Evolutionary conservation across 1,139 yeast species (phyloP).

Genomic region (Debaryomyces subglobosus): DNA sequence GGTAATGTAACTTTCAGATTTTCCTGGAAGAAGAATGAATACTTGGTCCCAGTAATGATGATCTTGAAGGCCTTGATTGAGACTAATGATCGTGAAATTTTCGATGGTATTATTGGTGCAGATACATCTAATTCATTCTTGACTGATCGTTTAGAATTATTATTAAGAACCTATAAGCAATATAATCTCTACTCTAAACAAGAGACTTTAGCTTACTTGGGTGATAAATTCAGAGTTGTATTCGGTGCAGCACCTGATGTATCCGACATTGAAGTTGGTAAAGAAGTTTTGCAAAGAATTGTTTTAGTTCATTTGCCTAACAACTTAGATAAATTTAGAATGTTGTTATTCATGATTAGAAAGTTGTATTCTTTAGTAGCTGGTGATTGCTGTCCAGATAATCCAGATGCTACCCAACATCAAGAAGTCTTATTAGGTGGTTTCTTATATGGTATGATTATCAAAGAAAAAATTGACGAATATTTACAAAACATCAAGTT

Average conservation of each 20-base stretch:
- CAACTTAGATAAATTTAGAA: slow-evolving; percentile 76
- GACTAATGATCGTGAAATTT: slow-evolving; percentile 91
- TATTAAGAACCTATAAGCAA: slow-evolving; percentile 82
- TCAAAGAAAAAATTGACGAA: slow-evolving; percentile 95
- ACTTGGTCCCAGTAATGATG: slow-evolving; percentile 91
- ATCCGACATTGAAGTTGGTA: slow-evolving; percentile 89
- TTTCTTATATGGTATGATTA: slow-evolving; percentile 92
- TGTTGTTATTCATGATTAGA: slow-evolving; percentile 92
- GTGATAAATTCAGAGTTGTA: slow-evolving; percentile 94
- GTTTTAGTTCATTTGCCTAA: slow-evolving; percentile 85
- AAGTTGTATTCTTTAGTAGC: slow-evolving; percentile 93
- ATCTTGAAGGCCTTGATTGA: slow-evolving; percentile 86
- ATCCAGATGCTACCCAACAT: slow-evolving; percentile 99
- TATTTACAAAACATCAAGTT: slow-evolving; percentile 72
- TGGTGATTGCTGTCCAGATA: slow-evolving; percentile 95
- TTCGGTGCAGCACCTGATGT: slow-evolving; percentile 88
- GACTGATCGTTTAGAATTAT: slow-evolving; percentile 95
- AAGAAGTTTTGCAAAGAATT: slow-evolving; percentile 77
- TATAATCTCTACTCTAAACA: slow-evolving; percentile 79
- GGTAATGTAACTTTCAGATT: slow-evolving; percentile 97
- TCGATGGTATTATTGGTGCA: slow-evolving; percentile 93
- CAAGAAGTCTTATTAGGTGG: slow-evolving; percentile 97
- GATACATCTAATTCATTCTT: slow-evolving; percentile 87
- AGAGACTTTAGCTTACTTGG: slow-evolving; percentile 89
- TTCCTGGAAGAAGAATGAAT: slow-evolving; percentile 96